A percentile compares a stretch with the other conserved stretches of the same genome.
Evolutionary conservation across 306 rosid species (phyloP).

Genomic region (Castanea sativa): DNA sequence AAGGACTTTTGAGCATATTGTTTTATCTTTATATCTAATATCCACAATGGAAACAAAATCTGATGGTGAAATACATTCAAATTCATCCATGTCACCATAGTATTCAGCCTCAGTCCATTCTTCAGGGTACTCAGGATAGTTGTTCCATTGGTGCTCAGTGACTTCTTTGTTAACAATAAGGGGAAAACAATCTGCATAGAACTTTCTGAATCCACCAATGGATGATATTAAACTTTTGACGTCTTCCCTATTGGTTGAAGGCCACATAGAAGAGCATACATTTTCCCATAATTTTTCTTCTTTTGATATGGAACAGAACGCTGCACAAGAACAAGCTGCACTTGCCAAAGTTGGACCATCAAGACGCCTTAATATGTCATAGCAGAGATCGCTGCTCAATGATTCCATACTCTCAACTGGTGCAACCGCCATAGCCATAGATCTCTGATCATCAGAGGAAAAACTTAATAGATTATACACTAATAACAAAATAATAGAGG

Average conservation of each 20-base stretch:
- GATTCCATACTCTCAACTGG: constrained; percentile 53
- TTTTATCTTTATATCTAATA: constrained; percentile 63
- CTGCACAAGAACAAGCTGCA: constrained; percentile 79
- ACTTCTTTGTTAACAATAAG: constrained; percentile 75
- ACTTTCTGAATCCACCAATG: constrained; percentile 82
- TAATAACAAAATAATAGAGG: neutral
- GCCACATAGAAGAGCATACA: constrained; percentile 84
- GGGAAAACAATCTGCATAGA: constrained; percentile 88
- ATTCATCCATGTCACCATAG: constrained; percentile 65
- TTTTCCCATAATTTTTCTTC: constrained; percentile 90
- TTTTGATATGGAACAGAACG: constrained; percentile 74
- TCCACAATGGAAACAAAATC: constrained; percentile 86
- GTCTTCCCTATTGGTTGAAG: constrained; percentile 81
- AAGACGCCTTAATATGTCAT: constrained; percentile 75
- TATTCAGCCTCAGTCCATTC: constrained; percentile 90
- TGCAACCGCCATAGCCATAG: constrained; percentile 42
- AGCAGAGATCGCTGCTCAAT: constrained; percentile 74
- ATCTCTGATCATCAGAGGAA: constrained; percentile 33
- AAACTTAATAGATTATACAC: constrained; percentile 11
- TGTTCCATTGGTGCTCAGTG: constrained; percentile 46
- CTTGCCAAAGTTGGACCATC: constrained; percentile 81
- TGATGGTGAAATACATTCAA: constrained; percentile 55
- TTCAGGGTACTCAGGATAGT: constrained; percentile 61
- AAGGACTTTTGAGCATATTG: constrained; percentile 76
- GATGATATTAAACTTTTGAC: constrained; percentile 68